Base-by-base conservation (phyloP, 805 yeast species). In the Candida nitratophila region DNA sequence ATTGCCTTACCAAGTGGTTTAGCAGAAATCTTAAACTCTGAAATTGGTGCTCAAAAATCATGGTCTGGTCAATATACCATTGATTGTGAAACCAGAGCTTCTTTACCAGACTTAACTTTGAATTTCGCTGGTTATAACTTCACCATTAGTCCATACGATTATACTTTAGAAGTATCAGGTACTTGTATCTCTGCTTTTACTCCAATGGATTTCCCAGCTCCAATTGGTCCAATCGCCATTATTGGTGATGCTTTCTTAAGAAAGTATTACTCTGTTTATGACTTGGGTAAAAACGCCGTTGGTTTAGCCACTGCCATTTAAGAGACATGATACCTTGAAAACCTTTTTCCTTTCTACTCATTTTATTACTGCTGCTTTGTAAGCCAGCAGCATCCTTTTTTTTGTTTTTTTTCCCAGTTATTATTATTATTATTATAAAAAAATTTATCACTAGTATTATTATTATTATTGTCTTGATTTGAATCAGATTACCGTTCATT, bases 241-340 rank as follows among this genome's bases (percentile, higher is more conserved):
- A 71, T 93, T 55, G 99, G 99, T 63, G 99, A 93, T 63, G 91
- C 98, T 15, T 93, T 93, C 83, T 79, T 93, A 70, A 87, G 99
- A 74, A 85, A 75, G 63, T 91, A 81, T 74, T 93, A 93, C 76
- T 88, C 97, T 21, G 77, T 93, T 54, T 93, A 93, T 69, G 98
- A 93, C 65, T 65, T 91, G 59, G 88, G 86, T 60, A 79, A 81
- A 66, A 74, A 91, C 64, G 95, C 96, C 42, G 97, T 93, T 59
- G 98, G 98, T 57, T 81, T 93, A 65, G 99, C 98, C 42, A 68
- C 71, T 50, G 83, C 96, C 46, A 71, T 70, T 45, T 81, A 69
- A 66, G 40, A 26, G 10, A 19, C 16, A 16, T n/a, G 17, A 19
- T 9, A 34, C 20, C 19, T 20, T 17, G 10, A 24, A 24, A n/a